Base-by-base conservation (phyloP, 2,329 filamentous ascomycete genomes). In the Diaporthe sp. region DNA sequence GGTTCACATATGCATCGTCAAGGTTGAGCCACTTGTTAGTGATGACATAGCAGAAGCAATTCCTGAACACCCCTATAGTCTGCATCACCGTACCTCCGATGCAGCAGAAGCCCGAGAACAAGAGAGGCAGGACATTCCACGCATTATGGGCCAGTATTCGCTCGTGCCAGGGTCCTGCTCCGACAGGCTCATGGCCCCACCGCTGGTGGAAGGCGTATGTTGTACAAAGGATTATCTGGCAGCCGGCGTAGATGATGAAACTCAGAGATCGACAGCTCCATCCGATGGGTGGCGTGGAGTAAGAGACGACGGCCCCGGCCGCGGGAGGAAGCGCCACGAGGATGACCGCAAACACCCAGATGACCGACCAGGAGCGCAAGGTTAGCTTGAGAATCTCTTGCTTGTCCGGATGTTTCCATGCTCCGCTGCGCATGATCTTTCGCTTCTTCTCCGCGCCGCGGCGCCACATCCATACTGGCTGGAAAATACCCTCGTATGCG, bases 261-360 rank as follows among this genome's bases (percentile, higher is more conserved):
- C 52, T 55, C 28, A 55, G 5, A 17, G 52, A 55, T 33, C 52
- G 52, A 55, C 52, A 55, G 52, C 52, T 55, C 52, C 52, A 55
- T 33, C 52, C 52, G 15, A 33, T 55, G 1, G 52, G 52, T 33
- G 52, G 52, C 3, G 52, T 55, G 25, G 28, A 13, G 9, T 55
- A 55, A 19, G 52, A 55, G 13, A 55, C 52, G 52, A 55, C 52
- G 1, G 52, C 52, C 52, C 52, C 52, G 3, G 52, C 28, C 15
- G 52, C 52, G 52, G 52, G 52, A 22, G 52, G 52, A 33, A 55
- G 52, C 52, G 52, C 52, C 52, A 55, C 52, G 6, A 55, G 52
- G 28, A 55, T 55, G 52, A 55, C 52, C 52, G 52, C 52, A 55
- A 55, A 55, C 15, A 55, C 52, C 52, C 52, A 55, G 52, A 55